These are phyloP conservation scores for Ustilago cynodontis DNA, from an alignment of 1,284 basidiomycete genomes.

Conservation along the genomic window DNA sequence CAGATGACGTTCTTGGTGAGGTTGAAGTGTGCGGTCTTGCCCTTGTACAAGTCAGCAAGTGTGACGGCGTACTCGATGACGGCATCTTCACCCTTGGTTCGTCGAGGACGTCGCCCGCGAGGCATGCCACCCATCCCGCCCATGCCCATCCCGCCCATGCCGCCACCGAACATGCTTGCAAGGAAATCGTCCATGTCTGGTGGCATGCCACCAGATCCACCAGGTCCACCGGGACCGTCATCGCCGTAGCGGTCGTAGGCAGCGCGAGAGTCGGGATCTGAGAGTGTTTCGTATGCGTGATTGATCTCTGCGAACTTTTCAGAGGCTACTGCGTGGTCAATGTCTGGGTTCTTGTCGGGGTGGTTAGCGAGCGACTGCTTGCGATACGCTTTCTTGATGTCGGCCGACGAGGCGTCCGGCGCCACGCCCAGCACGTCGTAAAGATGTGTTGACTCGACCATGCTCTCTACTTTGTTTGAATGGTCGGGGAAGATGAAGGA, in stretches of 20 bases:
- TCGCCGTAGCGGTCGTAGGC: conserved; percentile 66
- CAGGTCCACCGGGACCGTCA: conserved; percentile 43
- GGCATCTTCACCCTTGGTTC: conserved; percentile 52
- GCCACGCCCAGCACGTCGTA: conserved; percentile 76
- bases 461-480: conserved; percentile 1
- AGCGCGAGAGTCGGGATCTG: conserved; percentile 58
- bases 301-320: conserved; percentile 67
- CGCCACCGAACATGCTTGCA: conserved; percentile 65
- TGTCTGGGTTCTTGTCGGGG: conserved; percentile 66
- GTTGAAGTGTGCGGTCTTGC: conserved; percentile 88
- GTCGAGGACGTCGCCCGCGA: conserved; percentile 71
- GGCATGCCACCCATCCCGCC: conserved; percentile 60
- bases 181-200: conserved; percentile 61
- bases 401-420: conserved; percentile 80
- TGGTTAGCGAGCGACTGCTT: conserved; percentile 65
- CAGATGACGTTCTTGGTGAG: conserved; percentile 89
- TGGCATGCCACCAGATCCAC: conserved; percentile 46
- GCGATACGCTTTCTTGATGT: conserved; percentile 82
- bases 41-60: conserved; percentile 91
- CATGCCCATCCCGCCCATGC: conserved; percentile 58
- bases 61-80: conserved; percentile 84
- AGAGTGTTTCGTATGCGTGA: conserved; percentile 65
- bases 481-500: not conserved
- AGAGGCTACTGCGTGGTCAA: conserved; percentile 57
- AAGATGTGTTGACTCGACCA: conserved; percentile 56